phyloP scores from a whole-genome alignment of 2,329 filamentous ascomycete genomes.

The Paramyrothecium sp. region DNA sequence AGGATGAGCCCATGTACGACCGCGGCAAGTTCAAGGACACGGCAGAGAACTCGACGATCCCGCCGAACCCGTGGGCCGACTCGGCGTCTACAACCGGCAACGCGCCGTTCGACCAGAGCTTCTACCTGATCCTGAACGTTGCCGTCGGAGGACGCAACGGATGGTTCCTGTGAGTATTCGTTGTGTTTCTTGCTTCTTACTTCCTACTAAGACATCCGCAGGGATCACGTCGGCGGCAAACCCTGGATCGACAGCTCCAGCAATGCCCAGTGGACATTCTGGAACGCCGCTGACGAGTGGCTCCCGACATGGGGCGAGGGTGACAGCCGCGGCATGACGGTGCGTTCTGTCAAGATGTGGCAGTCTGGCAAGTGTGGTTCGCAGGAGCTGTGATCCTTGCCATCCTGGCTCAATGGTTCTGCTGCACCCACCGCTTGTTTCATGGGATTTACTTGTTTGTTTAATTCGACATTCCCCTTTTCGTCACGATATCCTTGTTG shows the following conservation, averaged over 20 bases:
- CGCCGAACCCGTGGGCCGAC: slow-evolving; percentile 42
- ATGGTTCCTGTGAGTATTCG: slow-evolving; percentile 38
- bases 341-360: slow-evolving; percentile 48
- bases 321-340: slow-evolving; percentile 41
- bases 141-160: slow-evolving; percentile 48
- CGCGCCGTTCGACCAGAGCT: slow-evolving; percentile 50
- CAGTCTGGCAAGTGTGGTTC: slow-evolving; percentile 22
- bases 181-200: neutral
- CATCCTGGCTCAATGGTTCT: neutral
- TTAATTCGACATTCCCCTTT: neutral
- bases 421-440: too few species aligned
- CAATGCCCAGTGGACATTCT: slow-evolving; percentile 40
- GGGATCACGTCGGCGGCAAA: slow-evolving; percentile 41
- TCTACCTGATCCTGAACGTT: slow-evolving; percentile 51
- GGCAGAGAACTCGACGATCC: slow-evolving; percentile 37
- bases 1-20: slow-evolving; percentile 33
- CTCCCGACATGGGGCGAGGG: slow-evolving; percentile 45
- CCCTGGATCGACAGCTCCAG: slow-evolving; percentile 43
- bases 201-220: slow-evolving; percentile 10
- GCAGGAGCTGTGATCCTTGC: slow-evolving; percentile 4
- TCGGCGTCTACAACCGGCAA: slow-evolving; percentile 34
- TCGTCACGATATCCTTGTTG: neutral
- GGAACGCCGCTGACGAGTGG: slow-evolving; percentile 38
- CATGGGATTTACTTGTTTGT: neutral
- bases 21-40: slow-evolving; percentile 38